phyloP scores from a whole-genome alignment of 768 basidiomycete species.

The Pisolithus albus region DNA sequence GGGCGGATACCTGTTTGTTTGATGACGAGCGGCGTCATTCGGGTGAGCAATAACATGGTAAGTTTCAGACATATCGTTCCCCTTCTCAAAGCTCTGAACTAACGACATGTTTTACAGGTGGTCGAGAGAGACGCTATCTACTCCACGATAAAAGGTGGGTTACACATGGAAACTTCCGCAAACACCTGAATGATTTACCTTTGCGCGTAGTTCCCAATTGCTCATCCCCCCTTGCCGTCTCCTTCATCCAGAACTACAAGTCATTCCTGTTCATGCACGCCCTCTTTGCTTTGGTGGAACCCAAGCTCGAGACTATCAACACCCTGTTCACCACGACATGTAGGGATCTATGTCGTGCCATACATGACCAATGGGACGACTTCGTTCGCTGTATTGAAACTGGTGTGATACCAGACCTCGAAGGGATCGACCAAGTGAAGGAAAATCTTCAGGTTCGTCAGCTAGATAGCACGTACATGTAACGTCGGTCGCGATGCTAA shows the following conservation, averaged over 20 bases:
- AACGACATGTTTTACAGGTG: constrained; percentile 5
- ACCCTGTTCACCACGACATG: constrained; percentile 17
- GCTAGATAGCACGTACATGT: neutral
- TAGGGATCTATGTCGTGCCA: constrained; percentile 13
- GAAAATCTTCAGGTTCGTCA: constrained; percentile 6
- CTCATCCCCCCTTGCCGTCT: constrained; percentile 12
- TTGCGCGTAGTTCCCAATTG: constrained; percentile 7
- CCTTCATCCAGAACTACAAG: constrained; percentile 15
- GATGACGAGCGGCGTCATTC: constrained; percentile 16
- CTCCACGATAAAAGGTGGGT: constrained; percentile 5
- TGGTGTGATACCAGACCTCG: constrained; percentile 11
- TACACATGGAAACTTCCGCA: too few species aligned
- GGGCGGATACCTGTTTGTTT: constrained; percentile 10
- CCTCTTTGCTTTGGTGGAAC: constrained; percentile 17
- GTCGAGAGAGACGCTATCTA: constrained; percentile 9
- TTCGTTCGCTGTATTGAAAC: constrained; percentile 13
- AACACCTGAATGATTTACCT: too few species aligned
- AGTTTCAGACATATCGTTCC: neutral
- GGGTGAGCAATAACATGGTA: constrained; percentile 17
- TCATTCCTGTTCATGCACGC: constrained; percentile 20
- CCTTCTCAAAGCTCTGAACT: neutral
- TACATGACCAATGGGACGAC: constrained; percentile 16
- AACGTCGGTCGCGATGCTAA: neutral
- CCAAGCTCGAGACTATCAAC: constrained; percentile 13
- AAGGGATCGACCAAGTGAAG: constrained; percentile 8